These are phyloP conservation scores for Endogone sp. DNA, from an alignment of 192 early-diverging fungal species.

Conservation along the genomic window DNA sequence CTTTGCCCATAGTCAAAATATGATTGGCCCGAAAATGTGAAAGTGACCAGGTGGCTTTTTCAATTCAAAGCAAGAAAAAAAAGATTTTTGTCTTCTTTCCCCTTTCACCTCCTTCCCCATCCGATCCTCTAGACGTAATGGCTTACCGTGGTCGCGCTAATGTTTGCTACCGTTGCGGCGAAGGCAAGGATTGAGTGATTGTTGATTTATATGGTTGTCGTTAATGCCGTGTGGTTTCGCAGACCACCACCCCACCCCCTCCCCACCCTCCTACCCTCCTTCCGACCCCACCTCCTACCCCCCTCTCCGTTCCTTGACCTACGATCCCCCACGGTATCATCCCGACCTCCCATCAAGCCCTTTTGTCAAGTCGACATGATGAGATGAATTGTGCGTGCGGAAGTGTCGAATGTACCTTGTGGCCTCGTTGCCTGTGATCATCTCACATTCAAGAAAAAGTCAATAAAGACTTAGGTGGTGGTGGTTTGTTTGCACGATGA, in stretches of 20 bases:
- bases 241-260: not conserved
- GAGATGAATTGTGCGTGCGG: not conserved
- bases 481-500: not conserved
- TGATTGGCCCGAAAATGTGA: too few relatives aligned
- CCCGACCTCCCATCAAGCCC: not conserved
- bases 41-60: too few relatives aligned
- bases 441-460: not conserved
- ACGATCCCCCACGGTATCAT: not conserved
- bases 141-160: not conserved
- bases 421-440: not conserved
- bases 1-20: too few relatives aligned
- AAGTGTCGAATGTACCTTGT: not conserved
- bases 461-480: not conserved
- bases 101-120: not conserved
- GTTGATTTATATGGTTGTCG: not conserved
- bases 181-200: slow-evolving; percentile 4
- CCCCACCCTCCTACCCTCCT: too few relatives aligned
- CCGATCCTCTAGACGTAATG: not conserved
- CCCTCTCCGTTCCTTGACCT: too few relatives aligned
- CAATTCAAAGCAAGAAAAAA: too few relatives aligned
- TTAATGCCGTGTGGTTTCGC: not conserved
- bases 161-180: slow-evolving; percentile 1
- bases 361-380: not conserved
- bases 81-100: not conserved
- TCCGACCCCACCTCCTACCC: too few relatives aligned